Conservation (phyloP, 345 rosid species). For the Camelina sativa region DNA sequence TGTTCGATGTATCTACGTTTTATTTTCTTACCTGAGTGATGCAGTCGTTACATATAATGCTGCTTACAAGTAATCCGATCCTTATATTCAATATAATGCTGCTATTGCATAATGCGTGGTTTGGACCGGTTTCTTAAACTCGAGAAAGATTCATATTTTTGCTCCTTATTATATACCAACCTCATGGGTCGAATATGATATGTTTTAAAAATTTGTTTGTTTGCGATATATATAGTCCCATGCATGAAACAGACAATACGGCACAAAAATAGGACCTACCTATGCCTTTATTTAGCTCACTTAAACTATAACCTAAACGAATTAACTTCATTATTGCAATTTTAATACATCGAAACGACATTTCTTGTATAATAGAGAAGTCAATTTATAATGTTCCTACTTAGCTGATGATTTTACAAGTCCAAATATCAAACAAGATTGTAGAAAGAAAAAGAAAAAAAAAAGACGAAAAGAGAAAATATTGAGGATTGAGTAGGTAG, state of each 20-base stretch:
- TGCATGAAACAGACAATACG: slow-evolving; percentile 18
- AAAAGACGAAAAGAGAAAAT: slow-evolving; percentile 13
- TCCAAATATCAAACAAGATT: neutral
- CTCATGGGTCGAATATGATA: slow-evolving; percentile 1
- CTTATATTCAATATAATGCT: slow-evolving; percentile 32
- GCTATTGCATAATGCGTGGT: slow-evolving; percentile 31
- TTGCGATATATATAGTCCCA: slow-evolving; percentile 27
- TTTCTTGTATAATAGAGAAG: neutral
- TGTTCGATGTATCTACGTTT: slow-evolving; percentile 33
- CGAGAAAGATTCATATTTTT: neutral
- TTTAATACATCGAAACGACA: neutral
- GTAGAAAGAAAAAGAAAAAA: slow-evolving; percentile 5
- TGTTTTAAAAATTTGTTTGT: neutral
- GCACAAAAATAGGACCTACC: neutral
- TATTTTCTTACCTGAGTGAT: slow-evolving; percentile 6
- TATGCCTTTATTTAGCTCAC: neutral
- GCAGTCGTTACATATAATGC: slow-evolving; percentile 12
- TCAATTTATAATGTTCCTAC: neutral
- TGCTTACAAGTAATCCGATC: slow-evolving; percentile 13
- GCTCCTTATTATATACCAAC: slow-evolving; percentile 1
- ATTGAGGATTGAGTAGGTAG: slow-evolving; percentile 34
- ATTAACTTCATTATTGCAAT: neutral
- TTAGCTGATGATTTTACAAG: slow-evolving; percentile 2
- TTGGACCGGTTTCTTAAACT: slow-evolving; percentile 16
- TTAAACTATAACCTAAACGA: neutral